Evolutionary conservation across 176 grass and related monocot genomes (phyloP).

Genomic region (Zizania latifolia): DNA sequence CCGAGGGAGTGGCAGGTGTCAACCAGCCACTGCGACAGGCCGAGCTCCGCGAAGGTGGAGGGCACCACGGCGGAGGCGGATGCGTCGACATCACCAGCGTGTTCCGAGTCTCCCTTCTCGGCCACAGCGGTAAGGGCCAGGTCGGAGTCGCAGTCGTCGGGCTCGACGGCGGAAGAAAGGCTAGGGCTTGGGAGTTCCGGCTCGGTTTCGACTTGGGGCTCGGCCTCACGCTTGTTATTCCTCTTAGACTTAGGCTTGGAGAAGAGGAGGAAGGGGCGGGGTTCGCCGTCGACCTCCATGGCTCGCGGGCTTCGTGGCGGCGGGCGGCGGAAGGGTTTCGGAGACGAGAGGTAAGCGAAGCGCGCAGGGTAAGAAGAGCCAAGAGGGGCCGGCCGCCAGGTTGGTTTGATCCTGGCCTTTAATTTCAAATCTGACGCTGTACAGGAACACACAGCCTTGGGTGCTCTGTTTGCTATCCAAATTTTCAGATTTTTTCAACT

Average conservation of each 20-base stretch:
- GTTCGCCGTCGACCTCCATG: conserved; percentile 47
- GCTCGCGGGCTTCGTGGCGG: neutral
- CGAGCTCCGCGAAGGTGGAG: conserved; percentile 59
- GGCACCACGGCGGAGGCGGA: neutral
- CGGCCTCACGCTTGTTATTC: neutral
- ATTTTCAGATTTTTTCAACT: too few relatives aligned
- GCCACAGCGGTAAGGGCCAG: conserved; percentile 11
- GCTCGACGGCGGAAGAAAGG: conserved; percentile 2
- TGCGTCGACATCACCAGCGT: neutral
- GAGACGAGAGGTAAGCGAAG: neutral
- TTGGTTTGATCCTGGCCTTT: neutral
- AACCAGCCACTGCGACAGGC: conserved; percentile 70
- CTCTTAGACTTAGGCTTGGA: conserved; percentile 27
- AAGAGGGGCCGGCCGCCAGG: neutral
- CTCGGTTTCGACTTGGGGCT: neutral
- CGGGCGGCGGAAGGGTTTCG: neutral
- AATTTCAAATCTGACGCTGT: neutral
- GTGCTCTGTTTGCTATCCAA: too few relatives aligned
- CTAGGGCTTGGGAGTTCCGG: neutral
- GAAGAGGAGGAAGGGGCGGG: conserved; percentile 53
- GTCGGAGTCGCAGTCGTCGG: neutral
- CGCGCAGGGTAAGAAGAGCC: neutral
- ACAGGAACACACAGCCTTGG: neutral
- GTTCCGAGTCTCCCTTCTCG: neutral
- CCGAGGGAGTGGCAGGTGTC: conserved; percentile 53